Percentiles rank a stretch among this genome's conserved stretches.
Conservation (phyloP, 1,139 yeast genomes). For the Kodamaea arcana region DNA sequence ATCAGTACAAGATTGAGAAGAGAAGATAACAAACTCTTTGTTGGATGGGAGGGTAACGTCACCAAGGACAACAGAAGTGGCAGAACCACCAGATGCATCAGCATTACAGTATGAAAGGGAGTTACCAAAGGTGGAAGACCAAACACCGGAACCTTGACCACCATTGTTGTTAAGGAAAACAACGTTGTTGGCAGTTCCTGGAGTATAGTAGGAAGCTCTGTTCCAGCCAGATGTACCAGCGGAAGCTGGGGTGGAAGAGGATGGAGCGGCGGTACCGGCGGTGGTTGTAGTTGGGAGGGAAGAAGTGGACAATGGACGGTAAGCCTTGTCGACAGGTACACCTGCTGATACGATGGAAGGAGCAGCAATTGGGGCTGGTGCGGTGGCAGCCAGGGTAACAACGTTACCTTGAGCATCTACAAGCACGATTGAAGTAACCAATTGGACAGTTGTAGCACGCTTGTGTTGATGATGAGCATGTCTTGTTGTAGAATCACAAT, state of each 20-base stretch:
- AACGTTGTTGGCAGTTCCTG: conserved; percentile 21
- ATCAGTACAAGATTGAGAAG: conserved; percentile 49
- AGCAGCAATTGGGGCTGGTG: conserved; percentile 10
- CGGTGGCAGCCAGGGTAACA: conserved; percentile 24
- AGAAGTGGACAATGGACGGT: conserved; percentile 12
- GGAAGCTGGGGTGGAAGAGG: conserved; percentile 11
- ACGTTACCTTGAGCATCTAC: conserved; percentile 56
- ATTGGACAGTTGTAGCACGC: conserved; percentile 56
- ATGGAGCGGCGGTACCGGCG: conserved; percentile 9
- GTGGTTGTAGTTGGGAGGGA: conserved; percentile 12
- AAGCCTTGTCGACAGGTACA: conserved; percentile 10
- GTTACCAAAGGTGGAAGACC: conserved; percentile 24
- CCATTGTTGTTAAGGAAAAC: conserved; percentile 26
- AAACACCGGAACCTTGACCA: conserved; percentile 25
- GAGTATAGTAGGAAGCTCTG: conserved; percentile 24
- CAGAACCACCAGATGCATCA: conserved; percentile 42
- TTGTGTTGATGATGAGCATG: conserved; percentile 63
- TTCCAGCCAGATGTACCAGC: conserved; percentile 20
- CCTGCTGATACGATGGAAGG: conserved; percentile 12
- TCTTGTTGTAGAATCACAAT: conserved; percentile 33
- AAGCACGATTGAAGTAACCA: conserved; percentile 71
- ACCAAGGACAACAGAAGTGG: conserved; percentile 46
- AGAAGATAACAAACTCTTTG: conserved; percentile 58
- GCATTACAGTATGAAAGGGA: conserved; percentile 24
- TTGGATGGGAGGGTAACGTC: conserved; percentile 52